Evolutionary conservation across 805 yeast genomes (phyloP), one percentile per base, ranked within the genome.

Genomic region (Sugiyamaella marilandica): DNA sequence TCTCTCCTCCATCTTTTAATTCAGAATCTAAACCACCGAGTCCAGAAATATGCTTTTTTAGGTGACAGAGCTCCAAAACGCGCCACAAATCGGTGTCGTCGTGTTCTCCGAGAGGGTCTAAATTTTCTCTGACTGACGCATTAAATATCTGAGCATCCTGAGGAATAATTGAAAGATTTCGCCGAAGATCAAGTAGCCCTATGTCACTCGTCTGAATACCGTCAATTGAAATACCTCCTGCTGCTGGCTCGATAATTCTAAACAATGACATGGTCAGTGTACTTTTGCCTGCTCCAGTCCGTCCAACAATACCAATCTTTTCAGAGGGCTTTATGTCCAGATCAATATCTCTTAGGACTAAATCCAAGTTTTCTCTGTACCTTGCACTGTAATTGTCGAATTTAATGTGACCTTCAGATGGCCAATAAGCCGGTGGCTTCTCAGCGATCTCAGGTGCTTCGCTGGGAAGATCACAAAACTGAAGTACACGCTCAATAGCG

Each of bases 211-310:
- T 76, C 62, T 82, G 76, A 34, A 81, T 56, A 10, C 79, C 83
- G 65, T 82, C 87, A 55, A 82, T 80, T 10, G 63, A 46, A 41
- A 83, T 77, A 1, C 58, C 57, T 10, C 88, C 88, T 13, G 61
- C 51, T 16, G 71, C 70, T 24, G 80, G 58, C 60, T 82, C 86
- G 41, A 70, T 72, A 43, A 82, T 65, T 58, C 87, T 67, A 65
- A 88, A 70, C 33, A 89, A 71, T 16, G 91, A 79, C 65, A 85
- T 87, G 54, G 88, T 74, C 41, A 91, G 73, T 1, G 95, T 86
- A 13, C 95, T 84, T 65, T 90, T 90, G 58, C 97, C 97, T 14
- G 85, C 72, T 31, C 97, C 97, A 51, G 91, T 96, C 59, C 78
- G 80, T 37, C 97, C 97, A 41, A 90, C 88, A 58, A 90, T 77